These are phyloP conservation scores for Lasiosphaeriaceae sp. DNA, from an alignment of 495 filamentous ascomycete species.

Conservation along the genomic window DNA sequence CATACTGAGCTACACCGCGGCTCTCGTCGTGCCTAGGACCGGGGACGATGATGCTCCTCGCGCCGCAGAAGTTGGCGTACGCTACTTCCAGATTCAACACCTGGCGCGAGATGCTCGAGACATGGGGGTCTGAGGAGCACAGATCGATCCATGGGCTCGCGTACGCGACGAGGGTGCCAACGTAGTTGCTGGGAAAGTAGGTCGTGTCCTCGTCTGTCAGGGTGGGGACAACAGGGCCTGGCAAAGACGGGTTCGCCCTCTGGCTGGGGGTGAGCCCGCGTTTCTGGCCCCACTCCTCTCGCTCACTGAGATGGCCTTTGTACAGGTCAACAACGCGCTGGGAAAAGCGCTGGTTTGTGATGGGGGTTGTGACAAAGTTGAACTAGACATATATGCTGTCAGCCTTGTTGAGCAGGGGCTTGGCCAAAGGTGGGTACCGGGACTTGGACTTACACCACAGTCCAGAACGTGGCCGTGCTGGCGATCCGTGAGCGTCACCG, in stretches of 20 bases:
- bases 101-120: conserved; percentile 79
- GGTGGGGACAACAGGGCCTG: conserved; percentile 59
- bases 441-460: conserved; percentile 46
- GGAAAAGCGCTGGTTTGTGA: conserved; percentile 82
- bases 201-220: conserved; percentile 70
- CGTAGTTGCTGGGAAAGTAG: conserved; percentile 66
- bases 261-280: conserved; percentile 15
- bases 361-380: conserved; percentile 84
- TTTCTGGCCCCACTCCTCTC: conserved; percentile 21
- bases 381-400: conserved; percentile 54
- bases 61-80: conserved; percentile 92
- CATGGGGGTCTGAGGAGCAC: conserved; percentile 73
- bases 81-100: conserved; percentile 85
- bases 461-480: conserved; percentile 66
- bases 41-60: conserved; percentile 74
- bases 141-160: conserved; percentile 88
- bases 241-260: conserved; percentile 27
- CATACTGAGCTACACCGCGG: conserved; percentile 62
- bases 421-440: neutral
- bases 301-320: conserved; percentile 48
- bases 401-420: neutral
- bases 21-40: conserved; percentile 58
- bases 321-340: conserved; percentile 64
- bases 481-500: conserved; percentile 55
- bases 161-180: conserved; percentile 67